These are phyloP conservation scores for Tricholoma sp. DNA, from an alignment of 768 basidiomycete genomes.

Conservation along the genomic window DNA sequence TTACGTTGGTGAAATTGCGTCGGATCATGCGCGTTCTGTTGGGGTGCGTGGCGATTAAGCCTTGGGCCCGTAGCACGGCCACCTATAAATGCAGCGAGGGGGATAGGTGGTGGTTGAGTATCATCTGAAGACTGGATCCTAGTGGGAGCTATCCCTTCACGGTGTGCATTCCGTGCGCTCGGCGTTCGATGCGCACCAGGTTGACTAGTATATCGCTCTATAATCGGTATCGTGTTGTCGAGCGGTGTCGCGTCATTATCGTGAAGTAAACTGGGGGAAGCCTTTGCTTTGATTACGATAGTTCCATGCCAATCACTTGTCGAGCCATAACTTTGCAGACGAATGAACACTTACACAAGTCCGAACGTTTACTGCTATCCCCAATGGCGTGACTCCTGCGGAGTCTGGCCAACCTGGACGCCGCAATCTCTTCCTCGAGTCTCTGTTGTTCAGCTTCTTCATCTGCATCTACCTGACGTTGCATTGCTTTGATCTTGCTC, in stretches of 20 bases:
- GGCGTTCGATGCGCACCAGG: slow-evolving; percentile 44
- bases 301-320: not conserved
- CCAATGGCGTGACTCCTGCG: slow-evolving; percentile 39
- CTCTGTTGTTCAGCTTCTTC: slow-evolving; percentile 73
- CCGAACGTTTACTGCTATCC: slow-evolving; percentile 33
- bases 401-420: slow-evolving; percentile 45
- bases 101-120: slow-evolving; percentile 47
- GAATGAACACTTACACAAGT: slow-evolving; percentile 39
- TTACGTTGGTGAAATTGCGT: slow-evolving; percentile 62
- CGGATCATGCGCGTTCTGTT: slow-evolving; percentile 60
- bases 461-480: slow-evolving; percentile 75
- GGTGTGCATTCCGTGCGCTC: slow-evolving; percentile 16
- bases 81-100: slow-evolving; percentile 79
- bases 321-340: not conserved
- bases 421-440: slow-evolving; percentile 59
- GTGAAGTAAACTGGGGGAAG: not conserved
- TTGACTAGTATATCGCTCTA: slow-evolving; percentile 38
- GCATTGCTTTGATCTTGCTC: slow-evolving; percentile 72
- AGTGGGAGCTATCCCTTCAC: not conserved
- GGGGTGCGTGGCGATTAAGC: slow-evolving; percentile 67
- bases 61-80: slow-evolving; percentile 71
- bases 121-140: slow-evolving; percentile 12
- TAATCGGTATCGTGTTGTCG: slow-evolving; percentile 20
- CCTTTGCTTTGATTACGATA: not conserved
- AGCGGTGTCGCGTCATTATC: slow-evolving; percentile 11